Conservation (phyloP, 371 early-diverging fungal species). For the Rhizopus delemar region DNA sequence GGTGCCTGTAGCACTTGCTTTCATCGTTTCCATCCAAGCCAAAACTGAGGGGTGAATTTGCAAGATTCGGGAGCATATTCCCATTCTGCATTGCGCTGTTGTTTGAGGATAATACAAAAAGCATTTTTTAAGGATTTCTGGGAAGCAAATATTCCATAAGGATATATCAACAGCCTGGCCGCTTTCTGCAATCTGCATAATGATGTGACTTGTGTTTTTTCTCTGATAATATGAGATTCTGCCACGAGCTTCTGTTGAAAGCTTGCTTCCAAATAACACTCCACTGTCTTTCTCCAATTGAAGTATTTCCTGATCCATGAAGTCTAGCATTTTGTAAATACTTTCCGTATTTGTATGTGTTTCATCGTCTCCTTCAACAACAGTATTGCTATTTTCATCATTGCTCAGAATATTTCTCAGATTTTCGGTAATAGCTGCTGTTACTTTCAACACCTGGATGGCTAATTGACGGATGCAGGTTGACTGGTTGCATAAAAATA, state of each 20-base stretch:
- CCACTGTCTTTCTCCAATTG: slow-evolving; percentile 56
- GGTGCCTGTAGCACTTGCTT: slow-evolving; percentile 40
- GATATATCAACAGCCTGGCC: slow-evolving; percentile 46
- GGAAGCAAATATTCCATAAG: slow-evolving; percentile 68
- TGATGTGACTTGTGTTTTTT: slow-evolving; percentile 21
- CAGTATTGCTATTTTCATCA: background rate
- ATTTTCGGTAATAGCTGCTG: background rate
- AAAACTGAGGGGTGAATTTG: slow-evolving; percentile 64
- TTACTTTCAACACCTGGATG: slow-evolving; percentile 49
- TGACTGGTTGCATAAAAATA: slow-evolving; percentile 70
- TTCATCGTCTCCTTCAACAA: background rate
- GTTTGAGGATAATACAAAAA: slow-evolving; percentile 64
- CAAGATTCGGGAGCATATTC: slow-evolving; percentile 62
- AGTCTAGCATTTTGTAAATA: slow-evolving; percentile 33
- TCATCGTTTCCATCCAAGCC: slow-evolving; percentile 55
- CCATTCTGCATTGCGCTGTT: slow-evolving; percentile 61
- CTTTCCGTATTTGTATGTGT: slow-evolving; percentile 18
- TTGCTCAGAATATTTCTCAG: slow-evolving; percentile 3
- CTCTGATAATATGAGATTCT: slow-evolving; percentile 59
- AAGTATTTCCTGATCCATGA: slow-evolving; percentile 52
- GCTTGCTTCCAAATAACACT: slow-evolving; percentile 42
- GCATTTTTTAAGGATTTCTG: slow-evolving; percentile 65
- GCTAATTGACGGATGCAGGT: slow-evolving; percentile 61
- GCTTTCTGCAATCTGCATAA: slow-evolving; percentile 50
- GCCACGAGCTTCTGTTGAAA: slow-evolving; percentile 46